These are phyloP conservation scores for Termitomyces sp. DNA, from an alignment of 768 basidiomycete genomes.

Conservation along the genomic window DNA sequence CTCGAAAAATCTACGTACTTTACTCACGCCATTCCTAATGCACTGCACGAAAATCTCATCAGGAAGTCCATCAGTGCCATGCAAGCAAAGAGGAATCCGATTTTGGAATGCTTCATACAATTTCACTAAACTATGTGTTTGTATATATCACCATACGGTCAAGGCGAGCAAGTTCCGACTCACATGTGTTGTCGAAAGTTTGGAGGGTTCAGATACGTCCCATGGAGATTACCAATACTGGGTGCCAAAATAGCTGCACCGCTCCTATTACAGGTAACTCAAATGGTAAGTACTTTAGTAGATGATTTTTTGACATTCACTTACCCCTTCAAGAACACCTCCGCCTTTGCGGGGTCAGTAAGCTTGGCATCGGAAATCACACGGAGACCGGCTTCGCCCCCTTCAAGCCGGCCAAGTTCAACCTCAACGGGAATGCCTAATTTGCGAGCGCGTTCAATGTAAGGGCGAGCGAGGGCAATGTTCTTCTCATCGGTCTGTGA, in stretches of 20 bases:
- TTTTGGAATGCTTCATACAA: slow-evolving; percentile 29
- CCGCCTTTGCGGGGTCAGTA: slow-evolving; percentile 36
- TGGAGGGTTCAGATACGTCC: slow-evolving; percentile 37
- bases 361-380: slow-evolving; percentile 43
- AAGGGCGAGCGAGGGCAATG: slow-evolving; percentile 35
- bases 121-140: slow-evolving; percentile 26
- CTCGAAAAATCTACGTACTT: slow-evolving; percentile 16
- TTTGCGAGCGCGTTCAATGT: slow-evolving; percentile 35
- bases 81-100: slow-evolving; percentile 32
- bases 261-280: slow-evolving; percentile 21
- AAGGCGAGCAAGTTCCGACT: slow-evolving; percentile 2
- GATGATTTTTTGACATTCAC: background rate
- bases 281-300: background rate
- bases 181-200: slow-evolving; percentile 41
- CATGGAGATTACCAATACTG: slow-evolving; percentile 43
- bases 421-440: slow-evolving; percentile 39
- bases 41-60: slow-evolving; percentile 38
- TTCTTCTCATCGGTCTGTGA: slow-evolving; percentile 41
- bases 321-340: slow-evolving; percentile 35
- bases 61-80: slow-evolving; percentile 40
- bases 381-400: slow-evolving; percentile 42
- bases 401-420: slow-evolving; percentile 42
- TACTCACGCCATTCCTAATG: slow-evolving; percentile 40
- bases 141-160: background rate
- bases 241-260: slow-evolving; percentile 40